Conservation (phyloP, 139 green algal species). For the Yamagishiella unicocca region DNA sequence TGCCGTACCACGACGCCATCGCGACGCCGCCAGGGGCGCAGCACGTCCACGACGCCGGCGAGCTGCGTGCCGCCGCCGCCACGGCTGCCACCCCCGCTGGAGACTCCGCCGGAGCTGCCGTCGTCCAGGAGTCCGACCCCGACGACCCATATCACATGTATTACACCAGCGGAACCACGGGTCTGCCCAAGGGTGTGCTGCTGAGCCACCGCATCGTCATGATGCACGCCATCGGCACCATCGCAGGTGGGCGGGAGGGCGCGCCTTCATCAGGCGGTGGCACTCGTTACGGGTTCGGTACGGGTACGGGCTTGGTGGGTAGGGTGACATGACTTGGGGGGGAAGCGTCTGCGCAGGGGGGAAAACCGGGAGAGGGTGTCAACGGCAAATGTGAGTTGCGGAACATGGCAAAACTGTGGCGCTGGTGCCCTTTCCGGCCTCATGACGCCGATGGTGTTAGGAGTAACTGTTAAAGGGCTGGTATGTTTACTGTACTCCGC, state of each 20-base stretch:
- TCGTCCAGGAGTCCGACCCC: not conserved
- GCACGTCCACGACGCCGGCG: not conserved
- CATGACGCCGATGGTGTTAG: too few relatives aligned
- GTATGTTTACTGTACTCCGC: too few relatives aligned
- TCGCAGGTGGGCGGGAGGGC: constrained; percentile 63
- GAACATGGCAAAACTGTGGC: too few relatives aligned
- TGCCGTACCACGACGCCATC: not conserved
- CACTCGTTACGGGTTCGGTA: too few relatives aligned
- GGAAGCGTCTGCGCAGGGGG: too few relatives aligned
- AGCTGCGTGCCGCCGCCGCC: not conserved
- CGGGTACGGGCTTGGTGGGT: too few relatives aligned
- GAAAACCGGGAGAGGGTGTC: too few relatives aligned
- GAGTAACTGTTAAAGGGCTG: too few relatives aligned
- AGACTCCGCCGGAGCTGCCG: not conserved
- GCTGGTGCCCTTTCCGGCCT: too few relatives aligned
- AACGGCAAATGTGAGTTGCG: too few relatives aligned
- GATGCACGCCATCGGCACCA: constrained; percentile 81
- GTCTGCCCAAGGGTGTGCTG: constrained; percentile 86
- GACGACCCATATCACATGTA: constrained; percentile 76
- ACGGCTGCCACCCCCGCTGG: not conserved
- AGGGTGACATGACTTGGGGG: too few relatives aligned
- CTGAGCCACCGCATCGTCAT: constrained; percentile 85
- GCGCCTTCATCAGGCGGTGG: too few relatives aligned
- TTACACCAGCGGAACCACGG: constrained; percentile 89
- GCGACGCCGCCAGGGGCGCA: not conserved